Evolutionary conservation across 306 rosid species (phyloP), one percentile per base, ranked within the genome.

Genomic region (Ziziphus jujuba): DNA sequence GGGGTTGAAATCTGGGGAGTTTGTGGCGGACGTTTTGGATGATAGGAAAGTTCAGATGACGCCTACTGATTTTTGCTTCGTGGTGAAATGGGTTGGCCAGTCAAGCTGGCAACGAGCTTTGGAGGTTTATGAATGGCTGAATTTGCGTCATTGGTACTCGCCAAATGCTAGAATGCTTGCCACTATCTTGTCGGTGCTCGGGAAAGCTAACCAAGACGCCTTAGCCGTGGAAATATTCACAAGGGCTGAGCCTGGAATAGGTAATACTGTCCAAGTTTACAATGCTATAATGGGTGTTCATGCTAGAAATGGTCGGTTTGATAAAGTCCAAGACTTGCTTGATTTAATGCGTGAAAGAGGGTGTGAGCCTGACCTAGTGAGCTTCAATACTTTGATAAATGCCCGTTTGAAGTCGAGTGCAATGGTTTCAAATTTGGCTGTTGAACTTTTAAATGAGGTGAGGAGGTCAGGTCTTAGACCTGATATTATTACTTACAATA

Each of bases 231-330:
- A 90, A 58, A 86, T 89, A 19, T 92, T 90, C 70, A 65, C 77
- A 0, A 66, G 95, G 40, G 84, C 87, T 0, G 98, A 87, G 82
- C 44, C 88, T 10, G 48, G 21, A 4, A 69, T 68, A 10, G 93
- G 76, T 4, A 84, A 78, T 74, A 84, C 87, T 3, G 97, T 92
- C 35, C 97, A 87, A 63, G 97, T 92, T 31, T 92, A 86, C 63
- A 92, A 92, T 80, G 90, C 97, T 22, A 90, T 90, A 88, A 92
- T 92, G 97, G 96, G 97, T 58, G 96, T 92, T 17, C 84, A 87
- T 75, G 96, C 98, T 0, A 63, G 97, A 72, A 84, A 63, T 66
- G 98, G 97, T 13, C 79, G 82, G 28, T 87, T 85, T 72, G 65
- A 73, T 21, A 79, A 82, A 77, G 97, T 86, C 28, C 79, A 75